Evolutionary conservation across 2,329 filamentous ascomycete genomes (phyloP).

Genomic region (Colletotrichum navitas): DNA sequence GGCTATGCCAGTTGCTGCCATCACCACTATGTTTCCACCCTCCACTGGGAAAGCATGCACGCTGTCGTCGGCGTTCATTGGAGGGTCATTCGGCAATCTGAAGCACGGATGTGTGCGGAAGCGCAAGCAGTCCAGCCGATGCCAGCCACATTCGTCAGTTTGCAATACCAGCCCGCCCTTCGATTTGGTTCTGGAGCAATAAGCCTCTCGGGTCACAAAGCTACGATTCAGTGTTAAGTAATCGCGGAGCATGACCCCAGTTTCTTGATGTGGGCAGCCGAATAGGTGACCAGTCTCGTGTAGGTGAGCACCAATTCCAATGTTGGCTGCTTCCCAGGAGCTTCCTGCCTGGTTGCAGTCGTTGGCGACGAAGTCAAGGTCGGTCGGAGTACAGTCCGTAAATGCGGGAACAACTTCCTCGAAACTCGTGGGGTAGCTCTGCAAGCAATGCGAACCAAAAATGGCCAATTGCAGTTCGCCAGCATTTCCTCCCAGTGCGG

Average conservation of each 20-base stretch:
- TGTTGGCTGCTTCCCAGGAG: slow-evolving; percentile 95
- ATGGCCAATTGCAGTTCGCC: slow-evolving; percentile 86
- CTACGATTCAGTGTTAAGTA: slow-evolving; percentile 87
- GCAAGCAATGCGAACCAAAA: slow-evolving; percentile 91
- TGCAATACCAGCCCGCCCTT: slow-evolving; percentile 81
- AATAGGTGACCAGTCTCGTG: slow-evolving; percentile 93
- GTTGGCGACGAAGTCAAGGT: slow-evolving; percentile 84
- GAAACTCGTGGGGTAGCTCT: slow-evolving; percentile 89
- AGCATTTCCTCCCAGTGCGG: slow-evolving; percentile 80
- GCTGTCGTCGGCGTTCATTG: slow-evolving; percentile 75
- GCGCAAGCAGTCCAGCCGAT: slow-evolving; percentile 87
- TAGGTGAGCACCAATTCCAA: slow-evolving; percentile 92
- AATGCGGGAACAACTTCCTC: slow-evolving; percentile 93
- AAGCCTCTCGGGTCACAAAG: slow-evolving; percentile 85
- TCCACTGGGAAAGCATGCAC: slow-evolving; percentile 91
- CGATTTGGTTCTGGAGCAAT: slow-evolving; percentile 86
- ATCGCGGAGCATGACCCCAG: slow-evolving; percentile 91
- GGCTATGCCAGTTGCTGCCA: slow-evolving; percentile 83
- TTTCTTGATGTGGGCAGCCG: slow-evolving; percentile 90
- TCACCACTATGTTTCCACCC: slow-evolving; percentile 79
- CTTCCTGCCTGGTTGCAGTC: slow-evolving; percentile 89
- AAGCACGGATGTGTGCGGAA: slow-evolving; percentile 95
- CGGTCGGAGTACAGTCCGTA: slow-evolving; percentile 89
- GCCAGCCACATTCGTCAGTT: slow-evolving; percentile 91
- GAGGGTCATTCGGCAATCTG: slow-evolving; percentile 80